These are phyloP conservation scores for Straminergon stramineum DNA, from an alignment of 225 moss, liverwort and hornwort species.

Conservation along the genomic window DNA sequence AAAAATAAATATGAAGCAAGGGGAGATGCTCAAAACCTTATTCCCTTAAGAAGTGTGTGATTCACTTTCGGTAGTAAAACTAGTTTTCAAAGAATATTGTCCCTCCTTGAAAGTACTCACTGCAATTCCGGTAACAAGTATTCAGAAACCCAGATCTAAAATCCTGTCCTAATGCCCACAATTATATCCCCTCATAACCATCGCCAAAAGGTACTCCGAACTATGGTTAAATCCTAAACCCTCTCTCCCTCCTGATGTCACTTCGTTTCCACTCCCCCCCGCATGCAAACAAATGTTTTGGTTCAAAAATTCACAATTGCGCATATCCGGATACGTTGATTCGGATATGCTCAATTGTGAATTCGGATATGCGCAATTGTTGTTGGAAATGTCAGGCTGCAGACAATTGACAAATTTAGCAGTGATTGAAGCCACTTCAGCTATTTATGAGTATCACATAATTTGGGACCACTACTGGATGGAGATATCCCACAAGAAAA, in stretches of 20 bases:
- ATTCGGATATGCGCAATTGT: too few species aligned
- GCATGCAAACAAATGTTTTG: background rate
- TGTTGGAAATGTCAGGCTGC: too few species aligned
- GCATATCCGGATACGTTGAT: too few species aligned
- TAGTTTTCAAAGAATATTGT: background rate
- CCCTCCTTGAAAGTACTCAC: background rate
- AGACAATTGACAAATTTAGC: too few species aligned
- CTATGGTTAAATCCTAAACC: background rate
- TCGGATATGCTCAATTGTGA: too few species aligned
- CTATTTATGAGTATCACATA: background rate
- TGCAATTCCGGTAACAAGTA: background rate
- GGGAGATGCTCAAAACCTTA: background rate
- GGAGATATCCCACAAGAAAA: background rate
- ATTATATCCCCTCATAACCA: background rate
- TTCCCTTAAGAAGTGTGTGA: background rate
- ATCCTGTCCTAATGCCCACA: background rate
- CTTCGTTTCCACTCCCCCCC: background rate
- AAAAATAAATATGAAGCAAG: too few species aligned
- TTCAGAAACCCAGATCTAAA: background rate
- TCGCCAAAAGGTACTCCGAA: background rate
- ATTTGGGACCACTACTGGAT: background rate
- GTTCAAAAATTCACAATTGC: background rate
- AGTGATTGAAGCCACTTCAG: background rate
- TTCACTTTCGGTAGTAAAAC: background rate
- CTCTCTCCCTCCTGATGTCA: background rate